phyloP scores from a whole-genome alignment of 2,329 filamentous ascomycete genomes.

The Colletotrichum ledebouriae region DNA sequence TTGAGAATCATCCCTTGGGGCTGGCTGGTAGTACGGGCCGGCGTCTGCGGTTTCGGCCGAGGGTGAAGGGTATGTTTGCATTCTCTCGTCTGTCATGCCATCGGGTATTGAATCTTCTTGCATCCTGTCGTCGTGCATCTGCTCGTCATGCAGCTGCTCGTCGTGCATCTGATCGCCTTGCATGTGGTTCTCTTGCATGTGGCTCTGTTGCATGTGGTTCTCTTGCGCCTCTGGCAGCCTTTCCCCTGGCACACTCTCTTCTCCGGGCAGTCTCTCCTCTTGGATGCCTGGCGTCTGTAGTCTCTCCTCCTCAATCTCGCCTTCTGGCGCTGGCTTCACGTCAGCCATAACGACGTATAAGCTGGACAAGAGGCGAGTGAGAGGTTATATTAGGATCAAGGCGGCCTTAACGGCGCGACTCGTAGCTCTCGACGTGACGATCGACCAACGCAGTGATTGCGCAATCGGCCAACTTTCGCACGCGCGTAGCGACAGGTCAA shows the following conservation, averaged over 20 bases:
- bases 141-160: conserved; percentile 1
- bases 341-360: background rate
- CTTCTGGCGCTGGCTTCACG: conserved; percentile 36
- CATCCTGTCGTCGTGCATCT: background rate
- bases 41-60: conserved; percentile 31
- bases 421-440: too few species aligned
- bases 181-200: background rate
- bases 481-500: background rate
- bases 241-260: conserved; percentile 10
- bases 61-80: conserved; percentile 38
- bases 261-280: conserved; percentile 2
- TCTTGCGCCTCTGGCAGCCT: conserved; percentile 1
- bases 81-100: conserved; percentile 29
- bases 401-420: too few species aligned
- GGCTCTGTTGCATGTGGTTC: background rate
- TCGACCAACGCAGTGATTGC: too few species aligned
- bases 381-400: too few species aligned
- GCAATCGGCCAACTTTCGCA: too few species aligned
- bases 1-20: conserved; percentile 44
- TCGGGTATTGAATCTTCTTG: conserved; percentile 29
- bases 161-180: conserved; percentile 5
- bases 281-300: conserved; percentile 26
- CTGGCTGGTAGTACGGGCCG: conserved; percentile 41
- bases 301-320: conserved; percentile 33
- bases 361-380: too few species aligned